Percentiles rank a stretch among this genome's conserved stretches.
phyloP scores from a whole-genome alignment of 768 basidiomycete species.

The Inosperma sp. region DNA sequence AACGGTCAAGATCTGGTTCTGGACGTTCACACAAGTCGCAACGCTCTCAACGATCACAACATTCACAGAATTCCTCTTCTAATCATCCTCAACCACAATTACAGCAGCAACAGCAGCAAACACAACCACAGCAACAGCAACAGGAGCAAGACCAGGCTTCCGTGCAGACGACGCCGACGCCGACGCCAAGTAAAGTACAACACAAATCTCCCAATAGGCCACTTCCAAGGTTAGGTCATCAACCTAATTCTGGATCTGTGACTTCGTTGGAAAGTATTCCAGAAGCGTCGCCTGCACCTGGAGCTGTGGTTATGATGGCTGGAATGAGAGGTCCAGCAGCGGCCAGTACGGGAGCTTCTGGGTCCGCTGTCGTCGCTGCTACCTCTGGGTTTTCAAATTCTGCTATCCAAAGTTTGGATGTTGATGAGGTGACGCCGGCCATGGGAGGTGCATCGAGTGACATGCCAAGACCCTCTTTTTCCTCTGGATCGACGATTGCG shows the following conservation, averaged over 20 bases:
- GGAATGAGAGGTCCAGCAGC: not conserved
- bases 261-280: constrained; percentile 26
- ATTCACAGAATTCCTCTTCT: not conserved
- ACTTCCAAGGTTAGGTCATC: not conserved
- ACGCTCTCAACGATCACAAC: not conserved
- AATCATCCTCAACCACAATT: too few relatives aligned
- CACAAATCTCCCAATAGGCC: too few relatives aligned
- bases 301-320: constrained; percentile 1
- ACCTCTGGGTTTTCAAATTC: too few relatives aligned
- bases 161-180: too few relatives aligned
- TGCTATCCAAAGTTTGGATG: too few relatives aligned
- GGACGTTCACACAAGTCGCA: not conserved
- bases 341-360: not conserved
- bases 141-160: constrained; percentile 9
- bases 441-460: too few relatives aligned
- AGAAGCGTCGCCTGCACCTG: constrained; percentile 13
- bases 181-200: too few relatives aligned
- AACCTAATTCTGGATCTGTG: constrained; percentile 17
- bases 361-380: not conserved
- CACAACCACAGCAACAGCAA: constrained; percentile 7
- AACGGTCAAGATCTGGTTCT: not conserved
- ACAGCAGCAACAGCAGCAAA: too few relatives aligned
- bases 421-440: too few relatives aligned
- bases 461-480: too few relatives aligned
- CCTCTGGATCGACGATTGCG: too few relatives aligned